Evolutionary conservation across 441 rosid species (phyloP).

Genomic region (Erodium texanum): DNA sequence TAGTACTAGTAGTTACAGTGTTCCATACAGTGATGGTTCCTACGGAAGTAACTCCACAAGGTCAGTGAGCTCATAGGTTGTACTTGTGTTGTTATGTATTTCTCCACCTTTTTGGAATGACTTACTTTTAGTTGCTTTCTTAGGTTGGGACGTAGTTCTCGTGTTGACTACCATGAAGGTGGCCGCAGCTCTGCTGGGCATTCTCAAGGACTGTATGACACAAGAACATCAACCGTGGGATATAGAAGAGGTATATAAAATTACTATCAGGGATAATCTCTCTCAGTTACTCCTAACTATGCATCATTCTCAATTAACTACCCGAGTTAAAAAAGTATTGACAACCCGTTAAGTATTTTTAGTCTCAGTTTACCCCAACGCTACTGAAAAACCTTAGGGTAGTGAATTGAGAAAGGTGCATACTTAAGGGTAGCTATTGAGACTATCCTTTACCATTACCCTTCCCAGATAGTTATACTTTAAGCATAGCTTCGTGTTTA

Average conservation of each 20-base stretch:
- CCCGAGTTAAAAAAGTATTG: too few relatives aligned
- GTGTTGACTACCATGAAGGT: background rate
- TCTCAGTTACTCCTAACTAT: too few relatives aligned
- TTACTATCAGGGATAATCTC: background rate
- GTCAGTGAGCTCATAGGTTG: background rate
- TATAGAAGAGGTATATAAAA: background rate
- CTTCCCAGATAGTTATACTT: background rate
- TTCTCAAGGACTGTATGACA: background rate
- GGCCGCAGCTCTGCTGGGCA: background rate
- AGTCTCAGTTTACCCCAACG: too few relatives aligned
- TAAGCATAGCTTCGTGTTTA: background rate
- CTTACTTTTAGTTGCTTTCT: background rate
- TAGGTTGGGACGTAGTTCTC: constrained; percentile 6
- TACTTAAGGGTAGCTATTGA: too few relatives aligned
- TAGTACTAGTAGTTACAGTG: background rate
- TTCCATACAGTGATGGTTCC: background rate
- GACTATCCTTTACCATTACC: background rate
- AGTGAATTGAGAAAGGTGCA: too few relatives aligned
- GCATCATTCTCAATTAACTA: too few relatives aligned
- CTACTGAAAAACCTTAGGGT: too few relatives aligned
- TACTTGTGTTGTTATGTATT: background rate
- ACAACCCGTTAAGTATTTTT: too few relatives aligned
- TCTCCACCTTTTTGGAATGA: background rate
- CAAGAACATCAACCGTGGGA: constrained; percentile 2
- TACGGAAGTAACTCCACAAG: constrained; percentile 1